Evolutionary conservation across 306 rosid genomes (phyloP).

Genomic region (Rubus parviflorus): DNA sequence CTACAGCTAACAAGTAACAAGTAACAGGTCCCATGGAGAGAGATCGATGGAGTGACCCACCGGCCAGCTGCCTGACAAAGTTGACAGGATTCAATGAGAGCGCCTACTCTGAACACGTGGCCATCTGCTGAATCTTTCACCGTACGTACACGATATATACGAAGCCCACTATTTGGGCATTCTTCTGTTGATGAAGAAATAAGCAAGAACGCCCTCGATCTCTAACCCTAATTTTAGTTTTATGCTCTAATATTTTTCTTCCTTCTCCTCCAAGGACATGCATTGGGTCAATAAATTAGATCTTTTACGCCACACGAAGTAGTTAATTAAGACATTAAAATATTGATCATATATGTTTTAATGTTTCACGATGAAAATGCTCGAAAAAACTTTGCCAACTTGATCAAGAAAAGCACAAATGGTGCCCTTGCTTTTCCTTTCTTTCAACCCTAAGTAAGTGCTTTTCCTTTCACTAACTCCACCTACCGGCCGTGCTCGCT

Average conservation of each 20-base stretch:
- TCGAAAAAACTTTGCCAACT: neutral
- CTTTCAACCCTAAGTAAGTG: constrained; percentile 3
- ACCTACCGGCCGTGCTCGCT: neutral
- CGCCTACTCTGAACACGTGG: constrained; percentile 32
- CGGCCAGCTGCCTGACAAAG: constrained; percentile 23
- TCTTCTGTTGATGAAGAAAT: neutral
- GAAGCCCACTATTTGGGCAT: neutral
- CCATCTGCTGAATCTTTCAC: constrained; percentile 1
- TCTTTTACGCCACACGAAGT: constrained; percentile 2
- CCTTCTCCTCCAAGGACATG: constrained; percentile 12
- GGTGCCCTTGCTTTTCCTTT: constrained; percentile 1
- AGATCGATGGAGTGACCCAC: neutral
- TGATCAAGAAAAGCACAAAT: constrained; percentile 6
- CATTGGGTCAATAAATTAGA: constrained; percentile 5
- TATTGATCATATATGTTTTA: constrained; percentile 3
- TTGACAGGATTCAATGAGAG: constrained; percentile 25
- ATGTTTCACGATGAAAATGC: neutral
- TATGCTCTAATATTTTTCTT: neutral
- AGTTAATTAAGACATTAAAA: neutral
- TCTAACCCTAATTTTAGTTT: neutral
- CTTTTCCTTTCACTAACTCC: constrained; percentile 17
- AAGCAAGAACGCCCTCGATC: neutral
- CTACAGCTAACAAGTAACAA: neutral
- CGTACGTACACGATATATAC: neutral
- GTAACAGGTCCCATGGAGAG: constrained; percentile 3